Conservation (phyloP, 768 basidiomycete species). For the Amanita rimosa region DNA sequence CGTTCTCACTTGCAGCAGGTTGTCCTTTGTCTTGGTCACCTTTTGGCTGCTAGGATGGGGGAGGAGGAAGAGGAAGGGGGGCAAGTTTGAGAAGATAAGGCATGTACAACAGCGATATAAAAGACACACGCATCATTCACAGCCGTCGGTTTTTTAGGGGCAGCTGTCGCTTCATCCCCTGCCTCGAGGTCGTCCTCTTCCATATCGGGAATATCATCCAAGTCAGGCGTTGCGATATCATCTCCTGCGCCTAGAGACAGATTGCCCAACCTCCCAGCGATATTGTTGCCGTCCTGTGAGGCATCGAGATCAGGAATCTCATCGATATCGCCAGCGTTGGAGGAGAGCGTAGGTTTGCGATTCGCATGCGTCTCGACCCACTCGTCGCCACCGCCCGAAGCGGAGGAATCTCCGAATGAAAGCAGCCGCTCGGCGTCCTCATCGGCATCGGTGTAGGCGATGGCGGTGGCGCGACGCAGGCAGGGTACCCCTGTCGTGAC, state of each 20-base stretch:
- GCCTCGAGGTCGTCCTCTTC: conserved; percentile 89
- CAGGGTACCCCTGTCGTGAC: conserved; percentile 95
- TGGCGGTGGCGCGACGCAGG: conserved; percentile 82
- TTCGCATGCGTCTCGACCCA: conserved; percentile 99
- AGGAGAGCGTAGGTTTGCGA: conserved; percentile 36
- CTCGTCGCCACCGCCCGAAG: conserved; percentile 61
- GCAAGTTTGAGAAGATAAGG: not conserved
- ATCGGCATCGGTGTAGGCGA: conserved; percentile 91
- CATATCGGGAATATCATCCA: conserved; percentile 99
- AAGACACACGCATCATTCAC: conserved; percentile 29
- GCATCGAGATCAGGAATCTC: conserved; percentile 85
- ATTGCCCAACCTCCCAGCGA: conserved; percentile 31
- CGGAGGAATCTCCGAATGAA: conserved; percentile 60
- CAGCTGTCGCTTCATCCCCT: conserved; percentile 78
- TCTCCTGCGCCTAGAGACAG: conserved; percentile 29
- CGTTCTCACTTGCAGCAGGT: conserved; percentile 89
- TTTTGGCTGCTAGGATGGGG: conserved; percentile 30
- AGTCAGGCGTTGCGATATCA: conserved; percentile 65
- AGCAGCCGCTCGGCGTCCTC: conserved; percentile 93
- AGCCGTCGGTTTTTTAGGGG: conserved; percentile 33
- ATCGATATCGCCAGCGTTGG: conserved; percentile 56
- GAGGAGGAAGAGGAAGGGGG: no score
- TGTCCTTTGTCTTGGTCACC: conserved; percentile 57
- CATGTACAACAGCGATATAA: not conserved
- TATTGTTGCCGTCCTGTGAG: conserved; percentile 27